Evolutionary conservation across 83 land plant genomes (phyloP).

Genomic region (Larix sibirica): DNA sequence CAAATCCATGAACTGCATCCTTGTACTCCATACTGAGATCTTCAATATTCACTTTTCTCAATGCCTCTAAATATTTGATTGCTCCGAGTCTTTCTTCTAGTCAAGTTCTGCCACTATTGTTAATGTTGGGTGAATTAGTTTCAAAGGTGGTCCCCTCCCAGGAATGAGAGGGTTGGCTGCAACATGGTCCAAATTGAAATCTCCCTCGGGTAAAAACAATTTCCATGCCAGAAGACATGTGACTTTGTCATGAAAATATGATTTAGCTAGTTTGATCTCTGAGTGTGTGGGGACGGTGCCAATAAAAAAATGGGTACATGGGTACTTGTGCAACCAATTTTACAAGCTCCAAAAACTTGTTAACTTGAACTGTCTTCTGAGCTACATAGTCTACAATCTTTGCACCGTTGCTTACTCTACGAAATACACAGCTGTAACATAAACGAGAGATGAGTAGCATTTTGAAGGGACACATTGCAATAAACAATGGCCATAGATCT

Average conservation of each 20-base stretch:
- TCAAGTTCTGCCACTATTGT: conserved; percentile 86
- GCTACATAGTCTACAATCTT: conserved; percentile 87
- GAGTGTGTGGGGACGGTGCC: conserved; percentile 83
- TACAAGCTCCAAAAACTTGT: conserved; percentile 72
- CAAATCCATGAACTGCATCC: conserved; percentile 94
- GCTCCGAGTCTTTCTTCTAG: conserved; percentile 88
- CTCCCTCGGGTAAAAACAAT: conserved; percentile 67
- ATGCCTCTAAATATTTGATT: conserved; percentile 80
- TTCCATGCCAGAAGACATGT: conserved; percentile 87
- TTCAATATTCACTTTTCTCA: conserved; percentile 76
- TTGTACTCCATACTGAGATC: conserved; percentile 88
- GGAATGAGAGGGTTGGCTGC: conserved; percentile 77
- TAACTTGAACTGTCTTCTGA: conserved; percentile 60
- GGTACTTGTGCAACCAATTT: conserved; percentile 87
- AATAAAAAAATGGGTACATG: conserved; percentile 84
- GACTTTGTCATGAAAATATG: conserved; percentile 81
- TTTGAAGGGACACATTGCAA: too few species aligned
- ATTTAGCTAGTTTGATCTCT: conserved; percentile 79
- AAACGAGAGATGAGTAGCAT: neutral
- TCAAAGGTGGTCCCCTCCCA: conserved; percentile 60
- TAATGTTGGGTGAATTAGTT: conserved; percentile 85
- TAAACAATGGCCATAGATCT: neutral
- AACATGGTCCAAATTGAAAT: conserved; percentile 77
- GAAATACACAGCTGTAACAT: conserved; percentile 71
- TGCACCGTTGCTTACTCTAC: conserved; percentile 84